Percentiles rank a stretch among this genome's conserved stretches.
These are phyloP conservation scores for Fusarium pininemorale DNA, from an alignment of 2,329 filamentous ascomycete genomes.

Conservation along the genomic window DNA sequence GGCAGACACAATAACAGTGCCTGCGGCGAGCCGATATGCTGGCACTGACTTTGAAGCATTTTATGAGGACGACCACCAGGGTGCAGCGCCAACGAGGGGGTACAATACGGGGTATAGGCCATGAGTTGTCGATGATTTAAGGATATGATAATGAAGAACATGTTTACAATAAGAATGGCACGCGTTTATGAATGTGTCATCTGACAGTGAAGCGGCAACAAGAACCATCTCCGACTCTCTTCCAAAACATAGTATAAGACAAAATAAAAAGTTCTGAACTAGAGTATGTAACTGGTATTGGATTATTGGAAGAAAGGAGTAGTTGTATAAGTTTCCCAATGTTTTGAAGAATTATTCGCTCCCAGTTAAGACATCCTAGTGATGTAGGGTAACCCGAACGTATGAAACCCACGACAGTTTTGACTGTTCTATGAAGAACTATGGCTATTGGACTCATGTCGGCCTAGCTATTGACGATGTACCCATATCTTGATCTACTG, in stretches of 20 bases:
- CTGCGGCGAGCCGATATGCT: constrained; percentile 20
- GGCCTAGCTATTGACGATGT: not conserved
- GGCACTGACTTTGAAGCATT: constrained; percentile 43
- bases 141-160: not conserved
- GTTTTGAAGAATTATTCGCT: not conserved
- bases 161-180: not conserved
- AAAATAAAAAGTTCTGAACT: not conserved
- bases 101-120: constrained; percentile 29
- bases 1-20: not conserved
- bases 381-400: not conserved
- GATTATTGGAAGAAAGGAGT: not conserved
- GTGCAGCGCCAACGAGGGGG: not conserved
- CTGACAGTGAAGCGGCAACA: not conserved
- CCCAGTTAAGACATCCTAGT: too few species aligned
- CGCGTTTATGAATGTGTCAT: fast-evolving
- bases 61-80: constrained; percentile 23
- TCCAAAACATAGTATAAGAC: fast-evolving
- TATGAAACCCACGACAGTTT: too few species aligned
- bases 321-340: fast-evolving
- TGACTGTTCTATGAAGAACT: not conserved
- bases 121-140: not conserved
- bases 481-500: not conserved
- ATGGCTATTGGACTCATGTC: too few species aligned
- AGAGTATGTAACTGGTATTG: too few species aligned
- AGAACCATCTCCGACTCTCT: not conserved